A percentile compares a stretch with the other conserved stretches of the same genome.
Conservation (phyloP, 495 filamentous ascomycete genomes). For the Aspergillus nidulans region DNA sequence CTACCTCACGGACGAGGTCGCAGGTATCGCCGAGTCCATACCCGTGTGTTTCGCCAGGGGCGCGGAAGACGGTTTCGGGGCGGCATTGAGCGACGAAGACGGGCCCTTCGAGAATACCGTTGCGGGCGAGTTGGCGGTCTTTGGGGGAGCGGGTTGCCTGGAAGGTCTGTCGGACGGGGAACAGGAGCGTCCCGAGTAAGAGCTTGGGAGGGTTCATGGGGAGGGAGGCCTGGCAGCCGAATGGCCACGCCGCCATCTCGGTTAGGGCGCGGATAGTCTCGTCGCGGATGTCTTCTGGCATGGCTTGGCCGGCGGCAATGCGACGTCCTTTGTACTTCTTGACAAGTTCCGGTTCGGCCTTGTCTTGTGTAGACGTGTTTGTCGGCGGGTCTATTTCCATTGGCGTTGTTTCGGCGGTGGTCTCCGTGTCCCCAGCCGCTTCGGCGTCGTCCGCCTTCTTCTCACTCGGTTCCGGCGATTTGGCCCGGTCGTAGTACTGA, state of each 20-base stretch:
- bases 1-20: constrained; percentile 69
- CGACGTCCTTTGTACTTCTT: constrained; percentile 51
- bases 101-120: constrained; percentile 73
- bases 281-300: constrained; percentile 72
- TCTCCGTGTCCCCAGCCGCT: constrained; percentile 18
- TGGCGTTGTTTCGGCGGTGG: not conserved
- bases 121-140: constrained; percentile 64
- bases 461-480: constrained; percentile 20
- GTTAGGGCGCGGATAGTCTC: constrained; percentile 67
- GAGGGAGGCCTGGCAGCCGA: constrained; percentile 65
- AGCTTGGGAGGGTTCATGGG: constrained; percentile 61
- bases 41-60: constrained; percentile 32
- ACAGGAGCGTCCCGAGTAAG: constrained; percentile 48
- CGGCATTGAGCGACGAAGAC: constrained; percentile 55
- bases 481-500: constrained; percentile 44
- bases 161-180: constrained; percentile 48
- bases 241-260: constrained; percentile 75
- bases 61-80: constrained; percentile 51
- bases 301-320: constrained; percentile 58
- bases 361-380: not conserved
- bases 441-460: not conserved
- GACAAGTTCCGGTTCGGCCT: constrained; percentile 18
- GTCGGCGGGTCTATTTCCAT: constrained; percentile 34
- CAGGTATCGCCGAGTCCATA: constrained; percentile 53
- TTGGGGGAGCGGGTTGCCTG: constrained; percentile 64